Conservation (phyloP, 108 stramenopile genomes). For the Cyclotella distinguenda region DNA sequence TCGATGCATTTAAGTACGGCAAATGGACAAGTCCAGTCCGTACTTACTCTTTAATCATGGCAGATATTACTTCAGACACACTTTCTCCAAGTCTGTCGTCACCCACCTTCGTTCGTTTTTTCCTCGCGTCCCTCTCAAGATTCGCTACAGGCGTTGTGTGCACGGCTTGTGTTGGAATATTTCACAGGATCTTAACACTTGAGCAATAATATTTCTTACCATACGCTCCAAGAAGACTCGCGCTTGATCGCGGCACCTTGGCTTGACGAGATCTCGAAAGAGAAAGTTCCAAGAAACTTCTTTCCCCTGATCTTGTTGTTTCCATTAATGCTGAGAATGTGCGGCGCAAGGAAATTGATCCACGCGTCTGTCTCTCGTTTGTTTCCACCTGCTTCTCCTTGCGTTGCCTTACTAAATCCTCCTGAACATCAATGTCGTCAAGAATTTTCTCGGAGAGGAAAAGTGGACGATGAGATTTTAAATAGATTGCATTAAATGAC, state of each 20-base stretch:
- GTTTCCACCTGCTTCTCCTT: slow-evolving; percentile 19
- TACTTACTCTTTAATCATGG: slow-evolving; percentile 38
- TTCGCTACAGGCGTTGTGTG: too few species aligned
- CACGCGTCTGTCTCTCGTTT: background rate
- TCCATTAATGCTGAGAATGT: slow-evolving; percentile 25
- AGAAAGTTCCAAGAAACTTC: slow-evolving; percentile 43
- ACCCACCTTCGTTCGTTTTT: slow-evolving; percentile 20
- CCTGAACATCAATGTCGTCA: slow-evolving; percentile 41
- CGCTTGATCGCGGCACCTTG: slow-evolving; percentile 31
- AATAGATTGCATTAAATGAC: slow-evolving; percentile 31
- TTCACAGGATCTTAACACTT: too few species aligned
- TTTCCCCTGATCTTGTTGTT: slow-evolving; percentile 16
- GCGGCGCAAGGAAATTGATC: slow-evolving; percentile 8
- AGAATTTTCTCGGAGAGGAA: slow-evolving; percentile 52
- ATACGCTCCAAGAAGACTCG: slow-evolving; percentile 62
- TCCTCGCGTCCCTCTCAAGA: slow-evolving; percentile 52
- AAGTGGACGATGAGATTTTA: slow-evolving; percentile 39
- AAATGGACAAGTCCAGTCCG: background rate
- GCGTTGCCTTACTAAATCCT: slow-evolving; percentile 38
- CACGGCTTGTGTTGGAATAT: too few species aligned
- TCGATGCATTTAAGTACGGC: background rate
- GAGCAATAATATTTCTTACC: background rate
- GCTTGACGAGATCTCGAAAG: slow-evolving; percentile 43
- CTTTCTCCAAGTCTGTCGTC: background rate
- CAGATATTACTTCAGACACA: slow-evolving; percentile 20